phyloP scores from a whole-genome alignment of 2,329 filamentous ascomycete species.

The Fusarium sp. region DNA sequence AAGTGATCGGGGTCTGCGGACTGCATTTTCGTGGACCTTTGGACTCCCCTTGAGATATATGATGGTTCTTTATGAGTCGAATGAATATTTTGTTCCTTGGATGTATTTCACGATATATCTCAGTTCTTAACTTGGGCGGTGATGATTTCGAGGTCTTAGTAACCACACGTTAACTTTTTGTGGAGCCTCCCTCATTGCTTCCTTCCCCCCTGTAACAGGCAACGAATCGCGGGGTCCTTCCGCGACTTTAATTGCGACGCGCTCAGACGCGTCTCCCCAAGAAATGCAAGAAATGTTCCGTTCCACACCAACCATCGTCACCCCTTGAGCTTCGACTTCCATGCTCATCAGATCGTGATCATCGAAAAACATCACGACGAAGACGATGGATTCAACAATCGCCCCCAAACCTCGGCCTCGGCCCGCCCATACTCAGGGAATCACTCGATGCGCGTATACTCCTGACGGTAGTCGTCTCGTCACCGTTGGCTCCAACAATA shows the following conservation, averaged over 20 bases:
- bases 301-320: conserved; percentile 20
- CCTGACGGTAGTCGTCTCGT: conserved; percentile 88
- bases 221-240: conserved; percentile 47
- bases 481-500: conserved; percentile 93
- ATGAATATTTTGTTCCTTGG: neutral
- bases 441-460: conserved; percentile 90
- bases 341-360: conserved; percentile 20
- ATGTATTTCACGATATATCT: conserved; percentile 1
- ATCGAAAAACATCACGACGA: neutral
- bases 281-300: conserved; percentile 27
- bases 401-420: conserved; percentile 68
- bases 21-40: conserved; percentile 62
- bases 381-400: conserved; percentile 50
- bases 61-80: neutral
- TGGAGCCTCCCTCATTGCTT: conserved; percentile 16
- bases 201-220: conserved; percentile 15
- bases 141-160: conserved; percentile 9
- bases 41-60: neutral
- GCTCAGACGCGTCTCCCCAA: conserved; percentile 55
- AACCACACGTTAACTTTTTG: conserved; percentile 27
- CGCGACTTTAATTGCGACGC: conserved; percentile 55
- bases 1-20: conserved; percentile 83
- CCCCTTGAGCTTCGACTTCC: conserved; percentile 13
- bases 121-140: conserved; percentile 19
- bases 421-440: conserved; percentile 85